These are phyloP conservation scores for Lentinus tigrinus DNA, from an alignment of 768 basidiomycete genomes.

Conservation along the genomic window DNA sequence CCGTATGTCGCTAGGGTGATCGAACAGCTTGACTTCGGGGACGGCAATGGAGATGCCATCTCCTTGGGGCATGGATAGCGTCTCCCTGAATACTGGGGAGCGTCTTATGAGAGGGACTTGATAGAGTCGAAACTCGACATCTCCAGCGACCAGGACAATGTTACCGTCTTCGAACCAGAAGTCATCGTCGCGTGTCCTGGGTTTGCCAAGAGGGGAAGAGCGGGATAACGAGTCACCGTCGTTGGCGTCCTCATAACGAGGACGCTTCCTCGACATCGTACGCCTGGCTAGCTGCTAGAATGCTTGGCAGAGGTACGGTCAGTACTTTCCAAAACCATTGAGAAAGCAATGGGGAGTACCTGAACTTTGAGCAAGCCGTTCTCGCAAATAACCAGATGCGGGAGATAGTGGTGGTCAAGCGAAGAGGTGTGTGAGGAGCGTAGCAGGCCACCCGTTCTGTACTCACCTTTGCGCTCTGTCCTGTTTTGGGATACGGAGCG, in stretches of 20 bases:
- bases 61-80: constrained; percentile 7
- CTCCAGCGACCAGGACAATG: constrained; percentile 25
- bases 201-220: not conserved
- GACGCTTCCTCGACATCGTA: not conserved
- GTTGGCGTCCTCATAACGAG: not conserved
- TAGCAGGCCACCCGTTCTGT: too few relatives aligned
- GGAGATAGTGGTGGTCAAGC: not conserved
- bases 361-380: too few relatives aligned
- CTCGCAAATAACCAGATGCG: too few relatives aligned
- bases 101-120: constrained; percentile 17
- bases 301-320: not conserved
- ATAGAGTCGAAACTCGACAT: constrained; percentile 24
- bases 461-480: too few relatives aligned
- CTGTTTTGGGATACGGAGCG: too few relatives aligned
- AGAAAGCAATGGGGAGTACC: too few relatives aligned
- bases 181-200: constrained; percentile 5
- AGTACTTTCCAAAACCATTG: not conserved
- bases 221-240: not conserved
- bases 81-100: constrained; percentile 26
- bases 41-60: not conserved
- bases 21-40: not conserved
- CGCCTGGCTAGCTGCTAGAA: too few relatives aligned
- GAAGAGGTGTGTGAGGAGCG: too few relatives aligned
- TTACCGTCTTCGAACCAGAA: constrained; percentile 32
- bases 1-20: not conserved